Evolutionary conservation across 2,329 filamentous ascomycete species (phyloP), one percentile per base, ranked within the genome.

Genomic region (Penicillium griseofulvum): DNA sequence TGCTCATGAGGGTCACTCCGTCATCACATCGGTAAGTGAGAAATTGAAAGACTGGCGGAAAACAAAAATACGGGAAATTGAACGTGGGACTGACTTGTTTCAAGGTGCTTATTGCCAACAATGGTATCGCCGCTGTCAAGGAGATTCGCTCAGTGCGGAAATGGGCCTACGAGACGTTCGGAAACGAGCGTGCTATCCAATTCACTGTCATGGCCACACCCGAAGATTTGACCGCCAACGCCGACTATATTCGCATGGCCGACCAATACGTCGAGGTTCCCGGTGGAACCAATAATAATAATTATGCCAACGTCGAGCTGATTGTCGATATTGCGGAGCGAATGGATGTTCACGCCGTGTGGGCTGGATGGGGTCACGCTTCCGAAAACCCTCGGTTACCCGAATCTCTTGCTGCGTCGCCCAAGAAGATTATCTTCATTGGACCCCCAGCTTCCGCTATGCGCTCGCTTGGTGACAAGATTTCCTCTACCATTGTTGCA

Each of bases 191-290:
- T 71, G 94, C 93, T 68, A 97, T 99, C 72, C 92, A 97, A 74
- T 99, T 99, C 80, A 99, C 94, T 61, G 94, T 99, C 74, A 99
- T 99, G 94, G 94, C 94, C 67, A 99, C 94, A 37, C 94, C 94
- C 47, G 94, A 99, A 79, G 94, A 99, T 87, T 78, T 99, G 72
- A 86, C 88, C 74, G 94, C 94, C 74, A 99, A 99, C 76, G 94
- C 94, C 65, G 94, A 99, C 78, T 99, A 99, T 80, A 99, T 99
- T 74, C 87, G 94, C 74, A 97, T 99, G 94, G 94, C 94, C 33
- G 94, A 99, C 78, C 91, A 97, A 83, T 99, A 99, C 76, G 94
- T 99, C 67, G 94, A 99, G 80, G 93, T 99, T 59, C 94, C 94
- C 33, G 94, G 94, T 71, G 94, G 94, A 72, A 99, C 94, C 60